A percentile compares a stretch with the other conserved stretches of the same genome.
Evolutionary conservation across 1,284 basidiomycete species (phyloP).

Genomic region (Pascua guehoae): DNA sequence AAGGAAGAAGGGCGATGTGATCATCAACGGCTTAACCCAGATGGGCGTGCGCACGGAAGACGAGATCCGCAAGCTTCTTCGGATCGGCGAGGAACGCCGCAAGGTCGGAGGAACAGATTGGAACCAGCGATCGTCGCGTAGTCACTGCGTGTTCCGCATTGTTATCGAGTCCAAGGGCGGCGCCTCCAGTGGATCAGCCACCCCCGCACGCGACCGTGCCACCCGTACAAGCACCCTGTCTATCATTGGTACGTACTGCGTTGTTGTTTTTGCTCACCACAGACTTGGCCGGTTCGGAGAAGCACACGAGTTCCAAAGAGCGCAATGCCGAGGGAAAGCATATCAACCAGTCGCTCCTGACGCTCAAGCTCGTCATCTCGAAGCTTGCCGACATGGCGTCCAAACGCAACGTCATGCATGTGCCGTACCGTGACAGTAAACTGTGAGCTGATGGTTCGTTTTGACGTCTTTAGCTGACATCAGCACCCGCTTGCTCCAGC

Average conservation of each 20-base stretch:
- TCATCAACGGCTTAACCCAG: conserved; percentile 49
- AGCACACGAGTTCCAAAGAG: conserved; percentile 88
- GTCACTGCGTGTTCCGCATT: conserved; percentile 87
- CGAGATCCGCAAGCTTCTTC: conserved; percentile 76
- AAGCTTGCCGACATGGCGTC: conserved; percentile 81
- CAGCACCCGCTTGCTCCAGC: conserved; percentile 84
- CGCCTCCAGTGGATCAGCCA: conserved; percentile 10
- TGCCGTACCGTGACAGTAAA: conserved; percentile 95
- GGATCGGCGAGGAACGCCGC: conserved; percentile 79
- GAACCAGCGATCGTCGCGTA: conserved; percentile 89
- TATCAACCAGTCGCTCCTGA: conserved; percentile 65
- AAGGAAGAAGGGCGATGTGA: conserved; percentile 48
- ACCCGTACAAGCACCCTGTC: conserved; percentile 64
- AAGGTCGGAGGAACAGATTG: conserved; percentile 94
- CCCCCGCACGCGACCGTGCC: conserved; percentile 31
- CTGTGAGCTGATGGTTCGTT: no score
- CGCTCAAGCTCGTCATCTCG: conserved; percentile 82
- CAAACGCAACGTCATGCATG: conserved; percentile 76
- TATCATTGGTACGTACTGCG: conserved; percentile 29
- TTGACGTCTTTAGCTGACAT: conserved; percentile 45
- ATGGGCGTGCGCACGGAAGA: conserved; percentile 81
- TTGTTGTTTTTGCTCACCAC: conserved; percentile 48
- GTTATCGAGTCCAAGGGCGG: conserved; percentile 51
- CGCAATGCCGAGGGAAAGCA: conserved; percentile 87
- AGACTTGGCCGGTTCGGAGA: conserved; percentile 96